A percentile compares a stretch with the other conserved stretches of the same genome.
Evolutionary conservation across 352 stramenopile genomes (phyloP).

Genomic region (Pythium brassicae): DNA sequence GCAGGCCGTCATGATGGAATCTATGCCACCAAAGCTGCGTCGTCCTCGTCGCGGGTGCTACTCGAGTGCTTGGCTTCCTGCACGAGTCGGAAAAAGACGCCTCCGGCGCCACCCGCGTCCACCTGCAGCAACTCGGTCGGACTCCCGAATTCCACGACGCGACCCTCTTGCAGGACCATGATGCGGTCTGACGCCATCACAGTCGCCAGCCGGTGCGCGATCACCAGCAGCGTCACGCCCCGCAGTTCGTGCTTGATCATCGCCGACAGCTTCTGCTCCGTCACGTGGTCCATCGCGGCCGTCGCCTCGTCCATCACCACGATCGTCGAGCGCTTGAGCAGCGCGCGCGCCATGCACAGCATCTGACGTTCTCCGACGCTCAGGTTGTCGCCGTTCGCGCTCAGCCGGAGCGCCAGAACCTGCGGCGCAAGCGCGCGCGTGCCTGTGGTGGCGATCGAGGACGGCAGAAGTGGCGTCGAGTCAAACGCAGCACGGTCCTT

Average conservation of each 20-base stretch:
- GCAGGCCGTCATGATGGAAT: no score
- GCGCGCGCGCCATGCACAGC: slow-evolving; percentile 77
- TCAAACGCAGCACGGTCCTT: no score
- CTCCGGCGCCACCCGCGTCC: no score
- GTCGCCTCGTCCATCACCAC: slow-evolving; percentile 81
- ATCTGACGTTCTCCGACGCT: slow-evolving; percentile 90
- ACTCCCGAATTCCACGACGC: slow-evolving; percentile 79
- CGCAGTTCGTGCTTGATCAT: slow-evolving; percentile 84
- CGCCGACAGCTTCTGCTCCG: slow-evolving; percentile 48
- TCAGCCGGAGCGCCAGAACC: slow-evolving; percentile 66
- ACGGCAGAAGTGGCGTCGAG: not conserved
- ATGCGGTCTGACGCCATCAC: slow-evolving; percentile 88
- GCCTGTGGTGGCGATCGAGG: not conserved
- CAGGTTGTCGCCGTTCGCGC: slow-evolving; percentile 92
- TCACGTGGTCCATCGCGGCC: slow-evolving; percentile 71
- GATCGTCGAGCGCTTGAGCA: slow-evolving; percentile 37
- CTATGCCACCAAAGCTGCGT: no score
- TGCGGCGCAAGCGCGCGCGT: slow-evolving; percentile 34
- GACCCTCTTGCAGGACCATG: slow-evolving; percentile 79
- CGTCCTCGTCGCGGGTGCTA: no score
- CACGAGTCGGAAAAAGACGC: no score
- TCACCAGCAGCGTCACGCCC: slow-evolving; percentile 85
- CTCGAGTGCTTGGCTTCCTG: no score
- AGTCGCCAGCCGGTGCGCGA: slow-evolving; percentile 89
- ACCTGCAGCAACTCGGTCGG: slow-evolving; percentile 21